Base-by-base conservation (phyloP, 2,329 filamentous ascomycete species). In the Claviceps capensis region DNA sequence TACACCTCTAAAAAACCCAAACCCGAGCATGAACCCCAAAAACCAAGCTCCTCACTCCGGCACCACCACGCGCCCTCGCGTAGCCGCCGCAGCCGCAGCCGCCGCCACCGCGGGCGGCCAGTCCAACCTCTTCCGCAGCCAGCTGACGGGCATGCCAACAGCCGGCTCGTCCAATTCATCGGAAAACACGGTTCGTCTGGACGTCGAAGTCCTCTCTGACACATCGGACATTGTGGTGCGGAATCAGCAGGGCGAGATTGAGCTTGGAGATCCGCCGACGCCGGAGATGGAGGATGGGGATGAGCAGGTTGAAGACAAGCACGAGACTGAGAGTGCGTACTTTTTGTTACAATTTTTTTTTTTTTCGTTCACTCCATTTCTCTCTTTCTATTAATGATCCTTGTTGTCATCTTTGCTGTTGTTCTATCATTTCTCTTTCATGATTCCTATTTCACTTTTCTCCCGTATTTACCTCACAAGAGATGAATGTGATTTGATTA, bases 171-270 rank as follows among this genome's bases (percentile, higher is more conserved):
- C 62, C 48, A 62, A 62, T 41, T 62, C 73, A 13, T 67, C 66
- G 48, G 75, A 30, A 30, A 30, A 78, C 56, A 73, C 71, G 41
- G 58, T 77, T 52, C 70, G 73, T 48, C 65, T 77, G n/a, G 73
- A 76, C 53, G 65, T 67, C 50, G 72, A 75, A 47, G 66, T 69
- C 16, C 61, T 69, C n/a, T 69, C 65, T 5, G 71, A 75, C 47
- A 66, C 61, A n/a, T 63, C 62, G 5, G 79, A 82, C 57, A 83
- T 85, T 53, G 76, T 85, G 8, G 75, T 83, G 46, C 72, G 81
- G 56, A 76, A 83, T 60, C 69, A 76, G 63, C 76, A 82, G 59
- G 81, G 81, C 48, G 79, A 83, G 57, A 74, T 82, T 52, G 75
- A 81, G 62, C 66, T 83, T n/a, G 71, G 70, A 16, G 78, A 81